Evolutionary conservation across 2,329 filamentous ascomycete species (phyloP).

Genomic region (Fusarium sacchari): DNA sequence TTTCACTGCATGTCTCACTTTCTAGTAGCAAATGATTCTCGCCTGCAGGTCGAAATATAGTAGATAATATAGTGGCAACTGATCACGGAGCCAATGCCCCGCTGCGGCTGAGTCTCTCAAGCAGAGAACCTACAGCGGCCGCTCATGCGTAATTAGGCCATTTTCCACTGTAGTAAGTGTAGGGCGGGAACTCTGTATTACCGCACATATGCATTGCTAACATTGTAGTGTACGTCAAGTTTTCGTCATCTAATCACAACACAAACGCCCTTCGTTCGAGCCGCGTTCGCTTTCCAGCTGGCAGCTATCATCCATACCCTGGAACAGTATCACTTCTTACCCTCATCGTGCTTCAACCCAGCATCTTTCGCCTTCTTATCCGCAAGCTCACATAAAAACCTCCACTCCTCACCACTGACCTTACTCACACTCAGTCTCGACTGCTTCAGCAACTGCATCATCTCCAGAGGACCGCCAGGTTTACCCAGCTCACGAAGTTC

Average conservation of each 20-base stretch:
- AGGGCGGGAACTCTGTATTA: too few species aligned
- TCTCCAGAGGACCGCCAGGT: conserved; percentile 66
- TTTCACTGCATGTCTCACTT: too few species aligned
- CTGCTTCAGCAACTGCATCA: conserved; percentile 86
- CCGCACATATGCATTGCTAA: too few species aligned
- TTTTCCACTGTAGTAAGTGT: too few species aligned
- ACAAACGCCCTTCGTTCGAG: accelerated
- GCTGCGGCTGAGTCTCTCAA: too few species aligned
- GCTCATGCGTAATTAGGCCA: too few species aligned
- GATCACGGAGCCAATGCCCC: too few species aligned
- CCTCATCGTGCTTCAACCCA: conserved; percentile 48
- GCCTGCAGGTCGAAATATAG: too few species aligned
- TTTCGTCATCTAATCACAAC: not conserved
- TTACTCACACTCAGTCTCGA: conserved; percentile 83
- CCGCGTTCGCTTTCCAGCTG: too few species aligned
- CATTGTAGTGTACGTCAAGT: not conserved
- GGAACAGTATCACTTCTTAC: not conserved
- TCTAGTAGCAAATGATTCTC: too few species aligned
- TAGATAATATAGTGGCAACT: too few species aligned
- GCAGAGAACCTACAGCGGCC: too few species aligned
- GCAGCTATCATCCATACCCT: accelerated
- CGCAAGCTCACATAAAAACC: conserved; percentile 66
- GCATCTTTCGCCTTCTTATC: conserved; percentile 54
- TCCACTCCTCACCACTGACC: conserved; percentile 73
- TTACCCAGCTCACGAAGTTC: conserved; percentile 74